Evolutionary conservation across 2,329 filamentous ascomycete genomes (phyloP).

Genomic region (Pseudogymnoascus sp.): DNA sequence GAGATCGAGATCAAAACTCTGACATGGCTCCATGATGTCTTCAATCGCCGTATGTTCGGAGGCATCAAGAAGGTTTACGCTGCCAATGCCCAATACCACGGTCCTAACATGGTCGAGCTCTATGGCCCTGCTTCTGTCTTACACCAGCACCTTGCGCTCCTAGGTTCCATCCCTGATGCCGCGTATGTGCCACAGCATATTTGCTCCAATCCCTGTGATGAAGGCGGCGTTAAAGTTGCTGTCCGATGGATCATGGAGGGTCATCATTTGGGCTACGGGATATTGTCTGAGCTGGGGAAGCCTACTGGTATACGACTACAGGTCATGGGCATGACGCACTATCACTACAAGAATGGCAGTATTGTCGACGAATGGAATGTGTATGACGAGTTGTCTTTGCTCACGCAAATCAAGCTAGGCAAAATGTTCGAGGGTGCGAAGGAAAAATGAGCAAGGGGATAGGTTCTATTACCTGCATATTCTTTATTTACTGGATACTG

Average conservation of each 20-base stretch:
- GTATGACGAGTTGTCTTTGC: conserved; percentile 5
- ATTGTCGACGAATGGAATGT: conserved; percentile 7
- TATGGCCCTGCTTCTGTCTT: conserved; percentile 6
- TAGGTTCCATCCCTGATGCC: neutral
- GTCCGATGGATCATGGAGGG: conserved; percentile 6
- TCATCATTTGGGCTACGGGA: conserved; percentile 4
- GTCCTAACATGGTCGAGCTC: conserved; percentile 8
- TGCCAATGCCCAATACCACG: neutral
- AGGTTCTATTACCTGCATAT: neutral
- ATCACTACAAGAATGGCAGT: conserved; percentile 6
- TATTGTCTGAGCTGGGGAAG: conserved; percentile 4
- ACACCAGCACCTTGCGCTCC: conserved; percentile 1
- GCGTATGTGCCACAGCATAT: conserved; percentile 8
- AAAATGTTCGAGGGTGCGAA: neutral
- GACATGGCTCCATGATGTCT: neutral
- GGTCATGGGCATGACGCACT: conserved; percentile 8
- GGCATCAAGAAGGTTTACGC: conserved; percentile 1
- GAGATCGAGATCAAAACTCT: neutral
- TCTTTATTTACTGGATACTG: neutral
- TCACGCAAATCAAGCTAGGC: neutral
- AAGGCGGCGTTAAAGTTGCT: conserved; percentile 8
- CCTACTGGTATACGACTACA: neutral
- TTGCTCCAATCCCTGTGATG: conserved; percentile 3
- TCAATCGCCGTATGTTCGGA: conserved; percentile 6
- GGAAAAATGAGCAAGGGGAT: neutral